These are phyloP conservation scores for Strobilomyces echinocephalus DNA, from an alignment of 768 basidiomycete species.

Conservation along the genomic window DNA sequence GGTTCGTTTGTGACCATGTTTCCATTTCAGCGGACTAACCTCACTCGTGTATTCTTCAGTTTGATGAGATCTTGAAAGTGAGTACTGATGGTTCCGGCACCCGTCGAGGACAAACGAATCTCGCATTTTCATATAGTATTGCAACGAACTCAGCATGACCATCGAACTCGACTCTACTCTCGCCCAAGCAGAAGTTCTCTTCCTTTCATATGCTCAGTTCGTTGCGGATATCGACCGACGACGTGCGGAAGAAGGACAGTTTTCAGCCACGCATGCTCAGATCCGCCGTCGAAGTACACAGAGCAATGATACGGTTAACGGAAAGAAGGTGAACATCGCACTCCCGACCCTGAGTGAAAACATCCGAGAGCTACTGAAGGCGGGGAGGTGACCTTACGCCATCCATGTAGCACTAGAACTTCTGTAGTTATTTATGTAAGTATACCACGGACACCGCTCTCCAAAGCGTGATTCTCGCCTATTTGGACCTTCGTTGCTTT, in stretches of 20 bases:
- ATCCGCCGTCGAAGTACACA: slow-evolving; percentile 31
- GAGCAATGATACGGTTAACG: neutral
- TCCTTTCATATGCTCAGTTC: slow-evolving; percentile 83
- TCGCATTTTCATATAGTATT: slow-evolving; percentile 50
- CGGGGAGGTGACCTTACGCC: slow-evolving; percentile 31
- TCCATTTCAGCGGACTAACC: neutral
- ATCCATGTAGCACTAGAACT: slow-evolving; percentile 3
- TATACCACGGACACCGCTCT: slow-evolving; percentile 10
- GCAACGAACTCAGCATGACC: slow-evolving; percentile 92
- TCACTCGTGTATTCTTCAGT: slow-evolving; percentile 41
- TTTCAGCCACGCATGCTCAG: slow-evolving; percentile 23
- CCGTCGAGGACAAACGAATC: slow-evolving; percentile 1
- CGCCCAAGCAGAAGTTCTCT: slow-evolving; percentile 95
- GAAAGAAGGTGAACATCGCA: slow-evolving; percentile 30
- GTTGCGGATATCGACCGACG: slow-evolving; percentile 87
- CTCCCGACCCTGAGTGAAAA: slow-evolving; percentile 56
- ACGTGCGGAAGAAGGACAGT: slow-evolving; percentile 49
- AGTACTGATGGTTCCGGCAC: neutral
- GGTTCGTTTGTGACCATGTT: slow-evolving; percentile 40
- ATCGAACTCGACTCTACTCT: slow-evolving; percentile 96
- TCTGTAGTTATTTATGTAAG: too few relatives aligned
- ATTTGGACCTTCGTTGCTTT: neutral
- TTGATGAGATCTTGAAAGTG: slow-evolving; percentile 45
- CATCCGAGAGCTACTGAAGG: slow-evolving; percentile 54
- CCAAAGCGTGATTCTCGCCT: neutral